Evolutionary conservation across 768 basidiomycete species (phyloP), one percentile per base, ranked within the genome.

Genomic region (Pseudohyphozyma bogoriensis): DNA sequence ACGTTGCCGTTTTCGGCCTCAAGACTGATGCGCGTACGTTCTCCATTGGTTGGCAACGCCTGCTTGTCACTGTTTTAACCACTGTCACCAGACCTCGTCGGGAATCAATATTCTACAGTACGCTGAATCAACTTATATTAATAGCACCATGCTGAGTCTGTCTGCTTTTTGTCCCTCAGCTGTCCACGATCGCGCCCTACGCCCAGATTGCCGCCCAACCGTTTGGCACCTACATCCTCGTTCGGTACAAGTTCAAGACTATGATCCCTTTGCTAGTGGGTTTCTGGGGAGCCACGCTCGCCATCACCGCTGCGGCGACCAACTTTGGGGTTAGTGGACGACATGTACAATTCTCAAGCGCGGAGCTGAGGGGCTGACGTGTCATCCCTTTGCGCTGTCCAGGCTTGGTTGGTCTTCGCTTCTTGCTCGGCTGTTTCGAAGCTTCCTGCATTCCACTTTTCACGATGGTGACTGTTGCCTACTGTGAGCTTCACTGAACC

Each of bases 401-500:
- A 5, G 42, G 67, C 2, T 68, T 76, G 15, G 58, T 69, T 22
- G 73, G 69, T 26, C 70, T 69, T 24, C 67, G 74, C 37, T 73
- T 73, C 72, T 59, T 75, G 35, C 69, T 75, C 22, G 74, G 74
- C 36, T 64, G 68, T 15, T 74, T 73, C 51, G 74, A 74, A 56
- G 68, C 58, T n/a, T 54, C 71, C 5, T 73, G 73, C 59, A 62
- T 76, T 6, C 73, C 75, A 0, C 63, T 75, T 13, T 75, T 76
- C 65, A 66, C 73, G 24, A 63, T 76, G 54, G 68, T 76, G n/a
- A n/a, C n/a, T 45, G 74, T 69, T 2, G 56, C 49, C 45, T 46
- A 55, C 2, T 72, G 67, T 64, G 71, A 69, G 55, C 60, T 69
- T 24, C 49, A 64, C 46, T 53, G 60, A 12, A 22, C 55, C 18